Percentiles rank a stretch among this genome's conserved stretches.
Conservation (phyloP, 257 asterid species). For the Penstemon eatonii region DNA sequence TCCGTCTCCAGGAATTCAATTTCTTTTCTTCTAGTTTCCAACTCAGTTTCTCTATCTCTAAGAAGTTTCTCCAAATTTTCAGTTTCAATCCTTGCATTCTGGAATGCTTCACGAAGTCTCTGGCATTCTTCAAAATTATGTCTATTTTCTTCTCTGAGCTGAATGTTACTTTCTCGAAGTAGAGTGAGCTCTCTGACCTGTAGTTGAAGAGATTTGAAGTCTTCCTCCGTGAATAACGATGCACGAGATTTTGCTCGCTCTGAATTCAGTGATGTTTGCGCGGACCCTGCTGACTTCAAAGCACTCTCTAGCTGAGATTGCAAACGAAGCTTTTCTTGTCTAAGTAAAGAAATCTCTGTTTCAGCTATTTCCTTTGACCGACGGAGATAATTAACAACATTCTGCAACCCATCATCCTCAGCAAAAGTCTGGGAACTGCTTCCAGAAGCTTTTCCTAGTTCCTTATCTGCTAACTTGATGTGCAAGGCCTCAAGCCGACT, state of each 20-base stretch:
- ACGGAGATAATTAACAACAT: constrained; percentile 80
- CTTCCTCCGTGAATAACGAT: constrained; percentile 65
- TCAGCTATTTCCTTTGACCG: constrained; percentile 91
- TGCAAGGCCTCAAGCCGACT: constrained; percentile 82
- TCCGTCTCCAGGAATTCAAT: constrained; percentile 50
- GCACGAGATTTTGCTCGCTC: constrained; percentile 67
- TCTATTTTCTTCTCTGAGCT: constrained; percentile 87
- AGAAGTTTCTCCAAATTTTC: constrained; percentile 61
- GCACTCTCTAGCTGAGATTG: constrained; percentile 88
- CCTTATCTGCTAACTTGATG: constrained; percentile 83
- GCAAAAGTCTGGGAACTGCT: constrained; percentile 45
- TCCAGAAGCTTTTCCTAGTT: constrained; percentile 62
- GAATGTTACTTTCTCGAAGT: constrained; percentile 93
- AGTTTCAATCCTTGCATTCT: constrained; percentile 51
- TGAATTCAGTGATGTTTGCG: constrained; percentile 61
- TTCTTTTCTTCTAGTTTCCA: constrained; percentile 65
- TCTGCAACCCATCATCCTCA: constrained; percentile 74
- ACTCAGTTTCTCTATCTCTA: constrained; percentile 49
- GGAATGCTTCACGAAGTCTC: constrained; percentile 76
- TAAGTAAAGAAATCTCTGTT: constrained; percentile 84
- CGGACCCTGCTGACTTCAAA: constrained; percentile 71
- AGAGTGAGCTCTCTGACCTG: constrained; percentile 85
- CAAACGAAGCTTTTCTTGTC: constrained; percentile 79
- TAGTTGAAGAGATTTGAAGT: constrained; percentile 70
- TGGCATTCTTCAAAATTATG: constrained; percentile 90